phyloP scores from a whole-genome alignment of 2,329 filamentous ascomycete genomes.

The Bipolaris zeicola region DNA sequence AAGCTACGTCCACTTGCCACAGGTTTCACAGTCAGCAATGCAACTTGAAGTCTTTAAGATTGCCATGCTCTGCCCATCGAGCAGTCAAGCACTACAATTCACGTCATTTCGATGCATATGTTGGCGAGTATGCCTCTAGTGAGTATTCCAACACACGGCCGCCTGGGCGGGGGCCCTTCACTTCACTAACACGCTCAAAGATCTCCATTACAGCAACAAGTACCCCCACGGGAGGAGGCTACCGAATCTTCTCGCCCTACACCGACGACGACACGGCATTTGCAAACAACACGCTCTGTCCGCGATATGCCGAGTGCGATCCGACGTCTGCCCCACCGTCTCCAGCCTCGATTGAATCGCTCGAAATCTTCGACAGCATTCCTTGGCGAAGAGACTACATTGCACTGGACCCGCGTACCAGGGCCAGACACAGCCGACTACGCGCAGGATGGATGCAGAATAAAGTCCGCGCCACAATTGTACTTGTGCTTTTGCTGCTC shows the following conservation, averaged over 20 bases:
- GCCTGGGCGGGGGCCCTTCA: slow-evolving; percentile 13
- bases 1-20: slow-evolving; percentile 21
- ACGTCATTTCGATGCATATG: slow-evolving; percentile 2
- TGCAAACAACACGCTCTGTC: slow-evolving; percentile 36
- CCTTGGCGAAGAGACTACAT: slow-evolving; percentile 41
- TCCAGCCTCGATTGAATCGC: slow-evolving; percentile 42
- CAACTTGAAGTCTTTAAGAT: slow-evolving; percentile 22
- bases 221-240: slow-evolving; percentile 26
- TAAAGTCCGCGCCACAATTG: slow-evolving; percentile 18
- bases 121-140: slow-evolving; percentile 33
- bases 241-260: slow-evolving; percentile 37
- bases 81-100: slow-evolving; percentile 3
- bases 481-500: slow-evolving; percentile 27
- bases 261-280: slow-evolving; percentile 31
- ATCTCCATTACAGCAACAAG: slow-evolving; percentile 21
- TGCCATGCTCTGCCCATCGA: slow-evolving; percentile 14
- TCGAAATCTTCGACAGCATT: slow-evolving; percentile 41
- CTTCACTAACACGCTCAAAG: slow-evolving; percentile 29
- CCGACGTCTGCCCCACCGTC: slow-evolving; percentile 42
- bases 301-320: slow-evolving; percentile 42
- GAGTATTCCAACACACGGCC: slow-evolving; percentile 25
- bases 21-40: slow-evolving; percentile 36
- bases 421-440: slow-evolving; percentile 7
- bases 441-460: slow-evolving; percentile 27
- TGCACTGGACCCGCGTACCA: slow-evolving; percentile 10